Conservation (phyloP, 192 early-diverging fungal species). For the Backusella macrospora region DNA sequence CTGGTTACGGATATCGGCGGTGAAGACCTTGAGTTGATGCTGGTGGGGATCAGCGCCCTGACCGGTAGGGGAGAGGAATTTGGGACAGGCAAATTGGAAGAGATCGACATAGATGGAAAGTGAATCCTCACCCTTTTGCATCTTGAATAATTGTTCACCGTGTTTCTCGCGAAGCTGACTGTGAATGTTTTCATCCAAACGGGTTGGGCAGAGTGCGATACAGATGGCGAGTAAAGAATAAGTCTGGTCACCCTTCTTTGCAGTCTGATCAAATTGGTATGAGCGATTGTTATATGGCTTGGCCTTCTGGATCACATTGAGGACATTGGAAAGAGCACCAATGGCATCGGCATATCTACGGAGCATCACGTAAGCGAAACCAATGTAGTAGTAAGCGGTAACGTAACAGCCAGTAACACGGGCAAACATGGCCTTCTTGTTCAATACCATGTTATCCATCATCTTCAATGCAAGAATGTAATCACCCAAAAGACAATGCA, state of each 20-base stretch:
- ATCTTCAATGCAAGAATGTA: slow-evolving; percentile 95
- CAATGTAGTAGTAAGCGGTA: slow-evolving; percentile 96
- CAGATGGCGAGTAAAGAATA: slow-evolving; percentile 91
- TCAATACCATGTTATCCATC: slow-evolving; percentile 94
- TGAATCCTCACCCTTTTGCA: slow-evolving; percentile 88
- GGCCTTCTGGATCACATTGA: slow-evolving; percentile 87
- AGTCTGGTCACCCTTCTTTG: slow-evolving; percentile 95
- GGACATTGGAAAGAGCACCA: slow-evolving; percentile 87
- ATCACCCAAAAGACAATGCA: slow-evolving; percentile 95
- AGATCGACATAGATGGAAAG: slow-evolving; percentile 85
- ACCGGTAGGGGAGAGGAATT: slow-evolving; percentile 91
- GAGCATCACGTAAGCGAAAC: slow-evolving; percentile 99
- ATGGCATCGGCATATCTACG: slow-evolving; percentile 94
- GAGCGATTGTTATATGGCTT: slow-evolving; percentile 94
- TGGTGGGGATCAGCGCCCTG: slow-evolving; percentile 60
- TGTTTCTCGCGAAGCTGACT: slow-evolving; percentile 87
- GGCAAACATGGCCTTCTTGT: slow-evolving; percentile 91
- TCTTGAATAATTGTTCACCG: slow-evolving; percentile 85
- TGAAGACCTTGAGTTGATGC: slow-evolving; percentile 86
- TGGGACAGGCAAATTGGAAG: slow-evolving; percentile 89
- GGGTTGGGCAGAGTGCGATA: slow-evolving; percentile 88
- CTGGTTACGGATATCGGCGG: slow-evolving; percentile 85
- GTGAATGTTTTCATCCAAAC: slow-evolving; percentile 94
- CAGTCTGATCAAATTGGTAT: slow-evolving; percentile 88
- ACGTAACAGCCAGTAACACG: slow-evolving; percentile 97